Evolutionary conservation across 2,329 filamentous ascomycete species (phyloP).

Genomic region (Arthrobotrys sinensis): DNA sequence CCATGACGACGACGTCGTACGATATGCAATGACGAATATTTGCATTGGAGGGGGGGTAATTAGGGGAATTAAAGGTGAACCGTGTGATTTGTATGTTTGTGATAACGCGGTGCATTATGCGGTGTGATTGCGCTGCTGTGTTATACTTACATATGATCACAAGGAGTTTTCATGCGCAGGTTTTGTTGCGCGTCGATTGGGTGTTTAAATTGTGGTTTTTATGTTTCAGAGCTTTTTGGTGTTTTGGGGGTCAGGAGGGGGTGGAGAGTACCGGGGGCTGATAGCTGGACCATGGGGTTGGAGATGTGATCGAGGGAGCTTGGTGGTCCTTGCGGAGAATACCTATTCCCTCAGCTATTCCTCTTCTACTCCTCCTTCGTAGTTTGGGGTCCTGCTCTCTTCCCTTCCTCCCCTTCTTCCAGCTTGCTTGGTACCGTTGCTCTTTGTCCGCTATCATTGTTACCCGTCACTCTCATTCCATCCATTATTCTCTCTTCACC

Average conservation of each 20-base stretch:
- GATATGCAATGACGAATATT: background rate
- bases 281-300: background rate
- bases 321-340: background rate
- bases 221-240: constrained; percentile 8
- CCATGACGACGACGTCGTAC: background rate
- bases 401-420: background rate
- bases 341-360: too few species aligned
- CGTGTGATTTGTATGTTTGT: constrained; percentile 9
- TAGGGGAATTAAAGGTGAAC: too few species aligned
- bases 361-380: too few species aligned
- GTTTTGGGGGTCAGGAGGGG: background rate
- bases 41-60: too few species aligned
- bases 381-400: too few species aligned
- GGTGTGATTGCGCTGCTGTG: constrained; percentile 9
- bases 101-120: constrained; percentile 15
- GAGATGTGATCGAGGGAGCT: background rate
- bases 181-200: constrained; percentile 19
- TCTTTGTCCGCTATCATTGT: too few species aligned
- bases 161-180: constrained; percentile 21
- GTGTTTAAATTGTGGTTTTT: background rate
- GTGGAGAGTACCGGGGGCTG: background rate
- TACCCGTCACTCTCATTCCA: too few species aligned
- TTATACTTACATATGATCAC: constrained; percentile 1
- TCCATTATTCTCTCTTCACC: too few species aligned
- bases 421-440: too few species aligned